A percentile compares a stretch with the other conserved stretches of the same genome.
These are phyloP conservation scores for Oryza meridionalis DNA, from an alignment of 176 grass and related monocot species.

Conservation along the genomic window DNA sequence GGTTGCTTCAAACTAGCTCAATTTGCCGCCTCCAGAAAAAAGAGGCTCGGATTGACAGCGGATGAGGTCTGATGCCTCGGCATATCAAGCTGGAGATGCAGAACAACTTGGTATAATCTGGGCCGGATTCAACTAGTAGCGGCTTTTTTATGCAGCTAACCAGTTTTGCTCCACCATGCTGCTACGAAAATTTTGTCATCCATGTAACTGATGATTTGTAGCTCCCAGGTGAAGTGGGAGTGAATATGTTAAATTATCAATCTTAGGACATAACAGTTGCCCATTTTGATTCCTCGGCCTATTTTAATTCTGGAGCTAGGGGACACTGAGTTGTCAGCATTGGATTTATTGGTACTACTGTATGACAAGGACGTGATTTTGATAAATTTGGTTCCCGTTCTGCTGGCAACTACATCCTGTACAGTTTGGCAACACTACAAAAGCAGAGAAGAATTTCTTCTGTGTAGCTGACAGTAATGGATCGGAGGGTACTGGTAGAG, in stretches of 20 bases:
- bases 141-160: background rate
- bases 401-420: background rate
- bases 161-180: background rate
- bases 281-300: slow-evolving; percentile 7
- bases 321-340: background rate
- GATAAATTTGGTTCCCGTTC: background rate
- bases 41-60: background rate
- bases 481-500: too few species aligned
- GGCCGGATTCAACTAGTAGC: background rate
- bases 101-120: background rate
- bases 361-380: background rate
- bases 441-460: background rate
- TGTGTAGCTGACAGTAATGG: background rate
- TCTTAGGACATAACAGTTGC: background rate
- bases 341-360: background rate
- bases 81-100: background rate
- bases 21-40: background rate
- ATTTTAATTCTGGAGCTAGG: background rate
- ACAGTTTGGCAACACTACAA: background rate
- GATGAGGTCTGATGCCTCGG: background rate
- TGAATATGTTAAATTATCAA: slow-evolving; percentile 1
- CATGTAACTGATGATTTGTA: background rate
- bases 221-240: background rate
- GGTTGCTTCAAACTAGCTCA: background rate
- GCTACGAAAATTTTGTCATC: slow-evolving; percentile 2